Base-by-base conservation (phyloP, 2,329 filamentous ascomycete genomes). In the Diaporthe citriasiana region DNA sequence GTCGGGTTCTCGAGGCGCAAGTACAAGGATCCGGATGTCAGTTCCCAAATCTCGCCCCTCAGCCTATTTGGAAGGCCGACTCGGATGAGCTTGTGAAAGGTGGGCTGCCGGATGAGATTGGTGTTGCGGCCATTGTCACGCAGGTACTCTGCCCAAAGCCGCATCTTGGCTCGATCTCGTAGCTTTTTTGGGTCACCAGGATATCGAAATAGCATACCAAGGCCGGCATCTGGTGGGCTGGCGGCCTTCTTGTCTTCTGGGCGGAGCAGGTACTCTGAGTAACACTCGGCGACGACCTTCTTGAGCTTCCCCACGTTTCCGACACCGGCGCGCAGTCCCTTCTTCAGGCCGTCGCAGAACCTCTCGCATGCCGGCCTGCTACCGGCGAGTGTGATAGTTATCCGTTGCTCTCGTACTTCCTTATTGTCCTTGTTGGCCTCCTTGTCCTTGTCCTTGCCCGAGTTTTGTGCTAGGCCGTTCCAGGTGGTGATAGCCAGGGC, bases 301-400 rank as follows among this genome's bases (percentile, higher is more conserved):
- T 95, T 94, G 80, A 98, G 89, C 82, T 93, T 96, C 70, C 93
- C 93, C 4, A 98, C 94, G 77, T 95, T 95, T 76, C 94, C 95
- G 79, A 98, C 95, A 19, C 93, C 95, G 73, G 95, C 92, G 76
- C 96, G 90, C 68, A 99, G 85, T 0, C 95, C 95, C 81, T 93
- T 95, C 84, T 98, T 99, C 77, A 99, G 87, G 8, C 94, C 95
- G 84, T 99, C 97, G 82, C 97, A 99, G 85, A 99, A 99, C 71
- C 95, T 89, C 84, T 99, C 97, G 82, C 96, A 98, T 63, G 94
- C 92, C 80, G 93, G 94, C 72, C 96, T 91, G 80, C 93, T 97
- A 38, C 95, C 96, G 38, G 95, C 94, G 65, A 99, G 91, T 83
- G 98, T 94, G 75, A 99, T 90, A 1, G 95, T 98, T 77, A 99